Evolutionary conservation across 495 filamentous ascomycete genomes (phyloP), one percentile per base, ranked within the genome.

Genomic region (Lophiostoma macrostomum): DNA sequence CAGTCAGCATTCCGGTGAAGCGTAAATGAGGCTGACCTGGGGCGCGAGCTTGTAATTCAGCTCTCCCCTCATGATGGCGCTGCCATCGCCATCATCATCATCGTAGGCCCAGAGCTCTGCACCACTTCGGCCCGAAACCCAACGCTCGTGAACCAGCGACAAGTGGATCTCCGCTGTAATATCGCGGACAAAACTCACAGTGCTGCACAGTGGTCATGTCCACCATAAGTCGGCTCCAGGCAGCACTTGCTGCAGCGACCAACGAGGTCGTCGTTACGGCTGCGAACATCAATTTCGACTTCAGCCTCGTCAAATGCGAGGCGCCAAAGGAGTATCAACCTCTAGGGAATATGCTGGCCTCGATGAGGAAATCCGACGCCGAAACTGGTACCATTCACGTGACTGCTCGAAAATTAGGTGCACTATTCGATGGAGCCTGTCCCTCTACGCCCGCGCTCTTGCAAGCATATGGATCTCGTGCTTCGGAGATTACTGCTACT

Each of bases 261-360:
- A 44, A 30, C n/a, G 41, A 44, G 5, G 22, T 44, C 11, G 30
- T 25, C 5, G 18, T 37, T 12, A 32, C 51, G 2, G 14, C 31
- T 8, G 51, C 53, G 37, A 57, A 50, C 34, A 27, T 58, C 24
- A 58, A 59, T 22, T 53, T 60, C 37, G 57, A 60, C 19, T 60
- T 60, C 43, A 20, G 51, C 13, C 16, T 60, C n/a, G 16, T 56
- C 0, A 60, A 60, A 25, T 12, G 24, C 10, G 36, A 48, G 11
- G 41, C 50, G 8, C 57, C 57, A 13, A 6, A 8, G 12, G 57
- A 56, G 24, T 56, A 35, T 24, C 11, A 35, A 4, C 24, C 19
- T 0, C 6, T 60, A 1, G 57, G 51, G 1, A 11, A 8, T 3
- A 14, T 29, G 11, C 36, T 60, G 3, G 38, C 57, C 2, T n/a